Evolutionary conservation across 1,284 basidiomycete genomes (phyloP).

Genomic region (Ceratobasidium sp.): DNA sequence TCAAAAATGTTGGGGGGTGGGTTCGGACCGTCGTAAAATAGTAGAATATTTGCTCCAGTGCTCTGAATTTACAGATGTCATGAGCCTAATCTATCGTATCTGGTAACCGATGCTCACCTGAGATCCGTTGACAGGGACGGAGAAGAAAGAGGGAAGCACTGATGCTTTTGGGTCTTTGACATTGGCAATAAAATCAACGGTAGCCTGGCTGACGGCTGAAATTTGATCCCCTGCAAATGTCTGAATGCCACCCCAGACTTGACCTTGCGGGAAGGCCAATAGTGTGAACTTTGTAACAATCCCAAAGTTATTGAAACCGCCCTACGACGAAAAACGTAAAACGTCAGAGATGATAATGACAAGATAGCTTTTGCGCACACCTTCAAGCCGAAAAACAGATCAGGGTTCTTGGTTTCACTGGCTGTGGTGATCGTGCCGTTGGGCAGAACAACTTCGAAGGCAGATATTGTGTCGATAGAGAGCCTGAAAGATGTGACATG

Average conservation of each 20-base stretch:
- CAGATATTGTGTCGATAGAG: constrained; percentile 55
- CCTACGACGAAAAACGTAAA: not conserved
- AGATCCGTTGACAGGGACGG: not conserved
- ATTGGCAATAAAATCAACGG: constrained; percentile 56
- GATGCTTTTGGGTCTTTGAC: constrained; percentile 65
- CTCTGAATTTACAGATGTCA: constrained; percentile 45
- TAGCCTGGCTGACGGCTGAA: constrained; percentile 55
- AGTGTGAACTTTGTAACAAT: constrained; percentile 67
- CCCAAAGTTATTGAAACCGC: constrained; percentile 48
- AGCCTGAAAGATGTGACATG: constrained; percentile 46
- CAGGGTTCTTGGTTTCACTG: constrained; percentile 51
- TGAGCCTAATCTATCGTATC: not conserved
- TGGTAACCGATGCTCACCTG: constrained; percentile 2
- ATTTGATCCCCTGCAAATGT: constrained; percentile 53
- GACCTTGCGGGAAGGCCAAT: constrained; percentile 59
- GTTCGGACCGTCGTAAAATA: constrained; percentile 63
- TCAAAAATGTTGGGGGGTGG: constrained; percentile 61
- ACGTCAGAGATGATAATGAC: constrained; percentile 45
- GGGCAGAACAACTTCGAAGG: constrained; percentile 60
- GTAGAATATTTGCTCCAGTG: constrained; percentile 50
- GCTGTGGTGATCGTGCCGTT: constrained; percentile 54
- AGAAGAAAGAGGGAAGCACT: constrained; percentile 56
- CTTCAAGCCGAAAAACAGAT: constrained; percentile 60
- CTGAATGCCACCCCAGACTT: constrained; percentile 64
- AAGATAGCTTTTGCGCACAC: constrained; percentile 45